Evolutionary conservation across 169 alveolate species (phyloP).

Genomic region (Plasmodium vivax): DNA sequence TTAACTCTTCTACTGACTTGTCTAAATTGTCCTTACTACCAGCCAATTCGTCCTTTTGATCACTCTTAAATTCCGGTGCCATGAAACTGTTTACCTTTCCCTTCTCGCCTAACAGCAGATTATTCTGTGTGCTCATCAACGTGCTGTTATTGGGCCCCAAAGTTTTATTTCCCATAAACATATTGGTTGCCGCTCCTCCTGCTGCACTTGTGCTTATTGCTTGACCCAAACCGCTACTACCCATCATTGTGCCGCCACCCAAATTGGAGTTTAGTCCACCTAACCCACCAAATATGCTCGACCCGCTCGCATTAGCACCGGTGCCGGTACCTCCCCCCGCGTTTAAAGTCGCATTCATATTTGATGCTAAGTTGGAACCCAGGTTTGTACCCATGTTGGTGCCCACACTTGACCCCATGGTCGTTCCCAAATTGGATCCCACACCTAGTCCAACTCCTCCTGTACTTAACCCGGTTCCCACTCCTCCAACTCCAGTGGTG

Average conservation of each 20-base stretch:
- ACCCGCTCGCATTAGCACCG: neutral
- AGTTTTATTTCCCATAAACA: conserved; percentile 15
- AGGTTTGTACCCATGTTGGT: neutral
- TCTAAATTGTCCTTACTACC: neutral
- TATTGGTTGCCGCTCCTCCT: neutral
- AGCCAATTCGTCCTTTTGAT: conserved; percentile 2
- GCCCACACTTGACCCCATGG: neutral
- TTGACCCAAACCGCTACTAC: neutral
- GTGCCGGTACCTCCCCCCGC: neutral
- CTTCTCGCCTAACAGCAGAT: neutral
- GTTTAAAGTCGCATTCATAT: conserved; percentile 15
- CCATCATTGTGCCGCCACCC: neutral
- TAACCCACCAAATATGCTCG: conserved; percentile 17
- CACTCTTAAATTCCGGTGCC: conserved; percentile 14
- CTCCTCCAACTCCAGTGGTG: conserved; percentile 12
- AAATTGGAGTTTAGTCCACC: conserved; percentile 20
- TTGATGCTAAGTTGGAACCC: conserved; percentile 3
- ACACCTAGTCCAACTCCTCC: conserved; percentile 2
- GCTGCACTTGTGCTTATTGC: neutral
- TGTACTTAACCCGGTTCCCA: neutral
- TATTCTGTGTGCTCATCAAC: neutral
- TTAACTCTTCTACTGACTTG: conserved; percentile 24
- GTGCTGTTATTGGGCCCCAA: neutral
- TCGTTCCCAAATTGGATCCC: conserved; percentile 27
- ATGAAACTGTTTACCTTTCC: neutral